These are phyloP conservation scores for Calocera viscosa DNA, from an alignment of 768 basidiomycete species.

Conservation along the genomic window DNA sequence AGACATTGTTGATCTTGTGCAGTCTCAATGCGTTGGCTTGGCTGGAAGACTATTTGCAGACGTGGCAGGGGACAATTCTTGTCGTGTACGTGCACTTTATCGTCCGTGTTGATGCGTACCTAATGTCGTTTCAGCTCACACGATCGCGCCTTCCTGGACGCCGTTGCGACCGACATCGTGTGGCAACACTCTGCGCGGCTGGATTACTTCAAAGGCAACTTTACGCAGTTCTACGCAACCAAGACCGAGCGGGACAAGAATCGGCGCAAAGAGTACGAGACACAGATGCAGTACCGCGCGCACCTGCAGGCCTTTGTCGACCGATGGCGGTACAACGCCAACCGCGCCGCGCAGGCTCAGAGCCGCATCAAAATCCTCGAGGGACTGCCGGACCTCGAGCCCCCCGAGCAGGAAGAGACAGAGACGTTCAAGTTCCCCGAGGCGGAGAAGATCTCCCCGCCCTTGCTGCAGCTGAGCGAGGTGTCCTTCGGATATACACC, in stretches of 20 bases:
- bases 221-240: constrained; percentile 96
- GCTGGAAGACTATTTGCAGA: constrained; percentile 94
- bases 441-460: constrained; percentile 94
- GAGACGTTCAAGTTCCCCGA: constrained; percentile 97
- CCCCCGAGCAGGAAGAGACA: constrained; percentile 83
- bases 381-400: constrained; percentile 86
- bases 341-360: constrained; percentile 83
- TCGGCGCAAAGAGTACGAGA: constrained; percentile 86
- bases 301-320: constrained; percentile 98
- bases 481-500: constrained; percentile 78
- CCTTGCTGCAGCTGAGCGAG: constrained; percentile 81
- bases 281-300: constrained; percentile 88
- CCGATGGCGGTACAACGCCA: constrained; percentile 95
- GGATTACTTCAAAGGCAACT: constrained; percentile 99
- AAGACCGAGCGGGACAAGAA: constrained; percentile 90
- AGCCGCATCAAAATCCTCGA: constrained; percentile 59
- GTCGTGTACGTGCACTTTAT: constrained; percentile 54
- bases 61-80: constrained; percentile 82
- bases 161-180: constrained; percentile 96
- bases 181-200: constrained; percentile 86
- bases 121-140: constrained; percentile 52
- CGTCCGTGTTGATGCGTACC: not conserved
- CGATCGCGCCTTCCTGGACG: constrained; percentile 93
- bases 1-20: not conserved
- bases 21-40: constrained; percentile 94